These are phyloP conservation scores for Macrophomina pseudophaseolina DNA, from an alignment of 2,329 filamentous ascomycete genomes.

Conservation along the genomic window DNA sequence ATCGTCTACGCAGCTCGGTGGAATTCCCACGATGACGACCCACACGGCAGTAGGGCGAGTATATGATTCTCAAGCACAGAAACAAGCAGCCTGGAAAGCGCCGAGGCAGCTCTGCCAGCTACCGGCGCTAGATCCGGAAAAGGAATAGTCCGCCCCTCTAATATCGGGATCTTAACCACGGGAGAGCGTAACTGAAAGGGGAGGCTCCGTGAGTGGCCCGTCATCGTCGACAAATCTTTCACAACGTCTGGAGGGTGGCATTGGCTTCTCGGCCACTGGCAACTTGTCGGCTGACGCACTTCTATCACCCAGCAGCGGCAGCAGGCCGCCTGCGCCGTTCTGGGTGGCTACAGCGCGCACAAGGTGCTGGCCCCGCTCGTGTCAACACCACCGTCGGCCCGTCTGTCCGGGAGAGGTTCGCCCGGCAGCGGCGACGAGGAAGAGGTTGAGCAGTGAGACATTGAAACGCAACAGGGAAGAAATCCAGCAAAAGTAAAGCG, in stretches of 20 bases:
- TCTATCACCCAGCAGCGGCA: background rate
- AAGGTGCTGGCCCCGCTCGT: slow-evolving; percentile 3
- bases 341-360: slow-evolving; percentile 1
- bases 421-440: background rate
- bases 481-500: slow-evolving; percentile 6
- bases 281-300: slow-evolving; percentile 1
- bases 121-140: background rate
- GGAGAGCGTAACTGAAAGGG: slow-evolving; percentile 9
- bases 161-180: slow-evolving; percentile 7
- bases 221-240: slow-evolving; percentile 4
- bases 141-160: background rate
- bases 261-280: background rate
- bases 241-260: background rate
- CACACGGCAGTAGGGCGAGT: background rate
- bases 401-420: background rate
- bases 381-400: slow-evolving; percentile 20
- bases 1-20: background rate
- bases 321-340: background rate
- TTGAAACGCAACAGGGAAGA: background rate
- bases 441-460: background rate
- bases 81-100: background rate
- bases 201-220: slow-evolving; percentile 2
- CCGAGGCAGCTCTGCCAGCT: background rate
- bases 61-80: background rate
- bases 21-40: slow-evolving; percentile 4